A percentile compares a stretch with the other conserved stretches of the same genome.
Evolutionary conservation across 176 grass and related monocot species (phyloP).

Genomic region (Aegilops bicornis): DNA sequence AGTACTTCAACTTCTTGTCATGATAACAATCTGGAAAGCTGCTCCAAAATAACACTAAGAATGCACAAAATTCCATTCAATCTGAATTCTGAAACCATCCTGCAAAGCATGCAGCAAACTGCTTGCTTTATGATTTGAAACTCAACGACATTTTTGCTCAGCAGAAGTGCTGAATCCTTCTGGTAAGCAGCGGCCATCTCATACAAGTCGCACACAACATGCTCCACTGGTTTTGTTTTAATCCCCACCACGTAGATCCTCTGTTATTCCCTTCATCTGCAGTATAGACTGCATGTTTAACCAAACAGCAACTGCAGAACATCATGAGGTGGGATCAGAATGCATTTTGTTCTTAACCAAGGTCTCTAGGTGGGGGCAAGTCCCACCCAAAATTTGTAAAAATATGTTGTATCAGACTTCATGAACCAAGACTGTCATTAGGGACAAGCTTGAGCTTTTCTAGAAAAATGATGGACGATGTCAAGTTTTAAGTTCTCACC

Average conservation of each 20-base stretch:
- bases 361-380: too few species aligned
- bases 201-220: too few species aligned
- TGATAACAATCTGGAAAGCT: not conserved
- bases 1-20: not conserved
- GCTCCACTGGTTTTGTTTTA: not conserved
- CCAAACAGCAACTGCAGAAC: not conserved
- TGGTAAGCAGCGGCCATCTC: not conserved
- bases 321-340: not conserved
- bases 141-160: not conserved
- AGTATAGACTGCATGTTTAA: not conserved
- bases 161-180: not conserved
- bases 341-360: not conserved
- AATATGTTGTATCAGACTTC: not conserved
- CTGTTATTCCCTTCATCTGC: not conserved
- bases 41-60: not conserved
- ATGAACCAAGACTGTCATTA: not conserved
- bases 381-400: too few species aligned
- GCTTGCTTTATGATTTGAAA: not conserved
- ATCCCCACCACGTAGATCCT: not conserved
- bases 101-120: not conserved
- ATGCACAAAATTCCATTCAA: not conserved
- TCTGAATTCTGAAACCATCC: conserved; percentile 13
- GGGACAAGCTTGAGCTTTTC: too few species aligned
- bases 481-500: too few species aligned
- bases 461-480: too few species aligned